Conservation (phyloP, 192 early-diverging fungal species). For the Spizellomyces punctatus region DNA sequence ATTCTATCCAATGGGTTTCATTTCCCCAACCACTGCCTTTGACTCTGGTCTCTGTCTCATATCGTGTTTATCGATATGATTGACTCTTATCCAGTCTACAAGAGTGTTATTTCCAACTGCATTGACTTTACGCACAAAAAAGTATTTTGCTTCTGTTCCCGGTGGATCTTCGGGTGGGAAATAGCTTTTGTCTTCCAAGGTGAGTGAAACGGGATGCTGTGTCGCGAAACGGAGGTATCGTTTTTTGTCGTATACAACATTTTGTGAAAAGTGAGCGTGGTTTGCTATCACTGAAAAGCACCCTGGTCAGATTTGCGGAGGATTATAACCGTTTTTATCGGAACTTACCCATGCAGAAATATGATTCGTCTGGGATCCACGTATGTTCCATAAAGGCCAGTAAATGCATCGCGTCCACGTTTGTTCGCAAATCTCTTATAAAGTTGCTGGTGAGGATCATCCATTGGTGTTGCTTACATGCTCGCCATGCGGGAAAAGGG, state of each 20-base stretch:
- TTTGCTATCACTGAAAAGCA: constrained; percentile 26
- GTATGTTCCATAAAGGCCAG: constrained; percentile 44
- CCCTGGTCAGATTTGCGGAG: not conserved
- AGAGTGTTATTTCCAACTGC: constrained; percentile 19
- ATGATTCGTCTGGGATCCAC: constrained; percentile 49
- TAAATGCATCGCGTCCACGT: constrained; percentile 27
- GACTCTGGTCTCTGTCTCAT: too few relatives aligned
- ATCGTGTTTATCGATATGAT: constrained; percentile 34
- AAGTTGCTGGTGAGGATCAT: constrained; percentile 42
- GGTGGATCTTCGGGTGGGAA: constrained; percentile 26
- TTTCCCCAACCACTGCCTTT: too few relatives aligned
- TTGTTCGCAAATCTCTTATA: constrained; percentile 33
- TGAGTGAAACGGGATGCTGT: constrained; percentile 33
- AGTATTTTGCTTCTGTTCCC: constrained; percentile 31
- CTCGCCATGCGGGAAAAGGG: constrained; percentile 39
- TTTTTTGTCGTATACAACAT: constrained; percentile 34
- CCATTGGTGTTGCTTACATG: constrained; percentile 52
- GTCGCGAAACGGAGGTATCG: constrained; percentile 35
- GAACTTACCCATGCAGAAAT: constrained; percentile 39
- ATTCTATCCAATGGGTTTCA: too few relatives aligned
- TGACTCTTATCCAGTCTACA: constrained; percentile 41
- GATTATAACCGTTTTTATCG: not conserved
- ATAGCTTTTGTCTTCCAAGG: constrained; percentile 7
- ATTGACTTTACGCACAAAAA: constrained; percentile 49
- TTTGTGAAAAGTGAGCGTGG: constrained; percentile 20